phyloP scores from a whole-genome alignment of 2,329 filamentous ascomycete genomes.

The Eutypella sp. region DNA sequence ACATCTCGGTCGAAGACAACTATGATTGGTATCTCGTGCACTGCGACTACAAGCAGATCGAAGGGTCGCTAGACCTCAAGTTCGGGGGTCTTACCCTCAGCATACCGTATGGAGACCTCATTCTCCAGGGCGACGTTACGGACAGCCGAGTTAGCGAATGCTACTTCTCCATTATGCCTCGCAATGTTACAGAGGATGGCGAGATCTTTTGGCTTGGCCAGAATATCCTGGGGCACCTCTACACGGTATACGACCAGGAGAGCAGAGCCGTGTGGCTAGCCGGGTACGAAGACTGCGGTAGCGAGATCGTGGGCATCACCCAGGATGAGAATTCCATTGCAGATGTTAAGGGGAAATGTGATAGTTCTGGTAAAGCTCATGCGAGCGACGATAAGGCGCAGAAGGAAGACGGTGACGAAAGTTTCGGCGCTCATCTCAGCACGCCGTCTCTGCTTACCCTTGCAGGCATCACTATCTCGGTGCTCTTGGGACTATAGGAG shows the following conservation, averaged over 20 bases:
- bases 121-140: not conserved
- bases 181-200: not conserved
- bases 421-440: not conserved
- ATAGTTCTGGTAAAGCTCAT: not conserved
- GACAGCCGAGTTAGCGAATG: not conserved
- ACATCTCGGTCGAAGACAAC: slow-evolving; percentile 1
- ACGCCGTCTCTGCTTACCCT: not conserved
- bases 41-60: not conserved
- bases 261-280: slow-evolving; percentile 4
- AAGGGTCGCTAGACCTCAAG: slow-evolving; percentile 1
- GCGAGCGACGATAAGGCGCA: not conserved
- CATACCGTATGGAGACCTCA: slow-evolving; percentile 2
- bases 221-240: slow-evolving; percentile 1
- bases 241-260: slow-evolving; percentile 4
- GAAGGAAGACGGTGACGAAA: not conserved
- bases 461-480: not conserved
- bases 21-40: slow-evolving; percentile 3
- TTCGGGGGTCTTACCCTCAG: slow-evolving; percentile 3
- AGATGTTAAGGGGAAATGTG: slow-evolving; percentile 1
- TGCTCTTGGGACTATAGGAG: too few relatives aligned
- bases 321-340: not conserved
- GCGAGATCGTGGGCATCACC: slow-evolving; percentile 1
- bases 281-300: slow-evolving; percentile 1
- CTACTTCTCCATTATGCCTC: slow-evolving; percentile 2
- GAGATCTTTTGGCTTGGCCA: slow-evolving; percentile 3